phyloP scores from a whole-genome alignment of 2,329 filamentous ascomycete genomes.

The Alternaria ventricosa region DNA sequence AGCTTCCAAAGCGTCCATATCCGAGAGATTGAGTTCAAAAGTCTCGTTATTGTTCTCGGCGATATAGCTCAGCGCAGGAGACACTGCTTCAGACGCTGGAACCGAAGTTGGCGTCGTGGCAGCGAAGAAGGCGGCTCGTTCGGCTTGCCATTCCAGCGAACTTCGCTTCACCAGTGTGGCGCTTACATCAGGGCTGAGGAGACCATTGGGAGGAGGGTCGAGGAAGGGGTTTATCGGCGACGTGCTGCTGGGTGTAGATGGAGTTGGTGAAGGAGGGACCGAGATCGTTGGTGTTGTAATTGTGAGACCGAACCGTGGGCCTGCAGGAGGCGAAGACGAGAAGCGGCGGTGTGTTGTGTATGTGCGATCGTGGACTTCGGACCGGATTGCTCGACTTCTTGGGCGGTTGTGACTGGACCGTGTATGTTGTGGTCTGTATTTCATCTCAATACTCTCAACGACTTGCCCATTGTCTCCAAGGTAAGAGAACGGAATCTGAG shows the following conservation, averaged over 20 bases:
- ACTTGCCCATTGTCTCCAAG: background rate
- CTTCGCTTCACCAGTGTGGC: background rate
- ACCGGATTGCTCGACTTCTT: background rate
- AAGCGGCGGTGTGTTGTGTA: background rate
- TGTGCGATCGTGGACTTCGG: background rate
- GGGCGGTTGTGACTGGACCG: background rate
- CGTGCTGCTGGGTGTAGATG: background rate
- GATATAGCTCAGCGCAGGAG: background rate
- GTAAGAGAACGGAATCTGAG: background rate
- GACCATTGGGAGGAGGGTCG: background rate
- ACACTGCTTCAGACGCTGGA: background rate
- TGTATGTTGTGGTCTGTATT: background rate
- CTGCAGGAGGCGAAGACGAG: background rate
- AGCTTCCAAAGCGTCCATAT: constrained; percentile 1
- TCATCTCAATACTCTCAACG: background rate
- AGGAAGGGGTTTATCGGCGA: background rate
- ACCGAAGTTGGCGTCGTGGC: background rate
- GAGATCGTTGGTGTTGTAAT: background rate
- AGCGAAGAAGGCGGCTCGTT: background rate
- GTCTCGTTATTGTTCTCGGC: background rate
- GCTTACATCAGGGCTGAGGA: background rate
- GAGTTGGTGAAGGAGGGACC: background rate
- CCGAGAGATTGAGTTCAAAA: background rate
- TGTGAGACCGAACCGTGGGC: background rate
- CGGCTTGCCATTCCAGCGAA: background rate